Evolutionary conservation across 306 rosid genomes (phyloP), one percentile per base, ranked within the genome.

Genomic region (Pachyrhizus erosus): DNA sequence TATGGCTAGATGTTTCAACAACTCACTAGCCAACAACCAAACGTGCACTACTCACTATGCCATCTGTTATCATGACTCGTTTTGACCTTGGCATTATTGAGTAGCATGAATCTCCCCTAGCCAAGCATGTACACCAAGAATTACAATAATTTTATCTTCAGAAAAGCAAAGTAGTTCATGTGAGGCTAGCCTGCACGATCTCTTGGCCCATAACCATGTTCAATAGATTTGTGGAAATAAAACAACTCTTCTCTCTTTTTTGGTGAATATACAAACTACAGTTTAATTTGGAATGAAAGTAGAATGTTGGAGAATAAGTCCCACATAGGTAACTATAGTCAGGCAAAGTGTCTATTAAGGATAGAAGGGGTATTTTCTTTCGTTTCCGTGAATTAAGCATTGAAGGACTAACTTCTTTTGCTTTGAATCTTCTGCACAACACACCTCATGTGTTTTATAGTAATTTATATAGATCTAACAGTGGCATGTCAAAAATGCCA

Each of bases 1-100:
- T 18, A 80, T 80, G 82, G 71, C 39, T 27, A 31, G 54, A 34
- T 75, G 45, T 86, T 64, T 80, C 73, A 82, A 82, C 87, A 80
- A 69, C 81, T 61, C 87, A 67, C 90, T 75, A 84, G 31, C 77
- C 87, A 84, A 87, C 91, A 90, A 67, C 81, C 83, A 77, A 90
- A 88, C 93, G 88, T 87, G 93, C 87, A 68, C 68, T 78, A 49
- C 88, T 64, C 73, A 9, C 92, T 86, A 85, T 80, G 80, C 86
- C 73, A 81, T 65, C 82, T 85, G 85, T 87, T 86, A 64, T 79
- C 33, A 40, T 82, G 78, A 61, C 86, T 73, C 80, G 61, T 37
- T 71, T 75, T 67, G 79, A 76, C 85, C 79, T 14, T 72, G 7
- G 13, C 85, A 82, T 79, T 78, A 81, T 82, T 77, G 9, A 66